phyloP scores from a whole-genome alignment of 345 rosid genomes.

The Syzygium grande region DNA sequence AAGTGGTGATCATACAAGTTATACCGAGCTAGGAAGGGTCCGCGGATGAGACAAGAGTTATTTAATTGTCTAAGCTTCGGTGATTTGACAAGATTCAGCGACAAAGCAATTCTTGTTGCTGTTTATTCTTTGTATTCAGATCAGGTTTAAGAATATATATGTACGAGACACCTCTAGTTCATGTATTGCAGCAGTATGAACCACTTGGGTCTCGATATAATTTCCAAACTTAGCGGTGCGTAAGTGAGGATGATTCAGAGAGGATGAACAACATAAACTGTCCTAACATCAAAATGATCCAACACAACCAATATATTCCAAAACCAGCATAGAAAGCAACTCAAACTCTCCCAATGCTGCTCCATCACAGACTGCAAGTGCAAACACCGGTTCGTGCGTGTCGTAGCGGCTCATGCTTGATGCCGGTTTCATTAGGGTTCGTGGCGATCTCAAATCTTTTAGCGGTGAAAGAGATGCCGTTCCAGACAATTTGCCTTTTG shows the following conservation, averaged over 20 bases:
- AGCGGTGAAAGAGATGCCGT: conserved; percentile 15
- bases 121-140: neutral
- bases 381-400: neutral
- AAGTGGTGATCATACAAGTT: conserved; percentile 6
- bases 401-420: neutral
- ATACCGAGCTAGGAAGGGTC: neutral
- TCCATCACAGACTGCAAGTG: neutral
- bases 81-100: neutral
- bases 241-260: neutral
- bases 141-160: neutral
- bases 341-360: neutral
- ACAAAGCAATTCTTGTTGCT: neutral
- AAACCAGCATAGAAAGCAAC: neutral
- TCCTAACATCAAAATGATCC: neutral
- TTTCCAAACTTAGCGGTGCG: neutral
- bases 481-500: neutral
- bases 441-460: conserved; percentile 40
- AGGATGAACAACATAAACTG: neutral
- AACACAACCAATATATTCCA: neutral
- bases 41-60: neutral
- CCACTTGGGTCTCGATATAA: neutral
- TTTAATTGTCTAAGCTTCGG: neutral
- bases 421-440: conserved; percentile 23
- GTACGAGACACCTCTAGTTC: neutral
- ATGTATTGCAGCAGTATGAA: neutral